These are phyloP conservation scores for Sporothrix protearum DNA, from an alignment of 2,329 filamentous ascomycete genomes.

Conservation along the genomic window DNA sequence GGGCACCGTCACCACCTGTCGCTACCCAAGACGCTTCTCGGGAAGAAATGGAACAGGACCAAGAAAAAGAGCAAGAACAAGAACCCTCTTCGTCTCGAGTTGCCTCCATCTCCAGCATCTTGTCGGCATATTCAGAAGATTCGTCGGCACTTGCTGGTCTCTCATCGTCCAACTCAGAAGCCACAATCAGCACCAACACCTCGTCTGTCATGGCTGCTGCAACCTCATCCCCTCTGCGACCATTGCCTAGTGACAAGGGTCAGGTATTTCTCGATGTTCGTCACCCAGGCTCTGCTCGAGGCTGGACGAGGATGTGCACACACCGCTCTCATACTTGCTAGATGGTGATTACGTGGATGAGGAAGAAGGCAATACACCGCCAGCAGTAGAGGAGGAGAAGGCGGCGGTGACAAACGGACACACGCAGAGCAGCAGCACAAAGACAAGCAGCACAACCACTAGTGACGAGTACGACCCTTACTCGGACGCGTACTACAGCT, in stretches of 20 bases:
- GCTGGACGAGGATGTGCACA: constrained; percentile 15
- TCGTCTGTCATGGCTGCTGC: constrained; percentile 34
- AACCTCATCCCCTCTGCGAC: constrained; percentile 30
- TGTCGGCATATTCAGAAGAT: constrained; percentile 51
- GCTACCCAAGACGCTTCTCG: neutral
- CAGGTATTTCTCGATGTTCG: neutral
- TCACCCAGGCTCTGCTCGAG: neutral
- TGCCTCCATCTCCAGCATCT: constrained; percentile 50
- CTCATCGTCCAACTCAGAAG: constrained; percentile 38
- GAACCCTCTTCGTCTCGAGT: constrained; percentile 29
- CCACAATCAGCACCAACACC: constrained; percentile 38
- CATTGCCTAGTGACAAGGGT: constrained; percentile 3
- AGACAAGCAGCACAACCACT: neutral
- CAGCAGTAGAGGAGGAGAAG: neutral
- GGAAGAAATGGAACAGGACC: neutral
- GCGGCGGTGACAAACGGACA: neutral
- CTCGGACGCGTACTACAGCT: constrained; percentile 16
- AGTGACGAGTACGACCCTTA: constrained; percentile 22
- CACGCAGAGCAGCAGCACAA: neutral
- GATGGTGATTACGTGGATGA: constrained; percentile 22
- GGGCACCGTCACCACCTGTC: constrained; percentile 25
- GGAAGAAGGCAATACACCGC: neutral
- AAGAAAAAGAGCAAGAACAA: neutral
- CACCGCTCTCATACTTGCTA: constrained; percentile 27
- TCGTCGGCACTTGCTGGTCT: constrained; percentile 15